phyloP scores from a whole-genome alignment of 2,329 filamentous ascomycete genomes.

The Fusarium cicatricum region DNA sequence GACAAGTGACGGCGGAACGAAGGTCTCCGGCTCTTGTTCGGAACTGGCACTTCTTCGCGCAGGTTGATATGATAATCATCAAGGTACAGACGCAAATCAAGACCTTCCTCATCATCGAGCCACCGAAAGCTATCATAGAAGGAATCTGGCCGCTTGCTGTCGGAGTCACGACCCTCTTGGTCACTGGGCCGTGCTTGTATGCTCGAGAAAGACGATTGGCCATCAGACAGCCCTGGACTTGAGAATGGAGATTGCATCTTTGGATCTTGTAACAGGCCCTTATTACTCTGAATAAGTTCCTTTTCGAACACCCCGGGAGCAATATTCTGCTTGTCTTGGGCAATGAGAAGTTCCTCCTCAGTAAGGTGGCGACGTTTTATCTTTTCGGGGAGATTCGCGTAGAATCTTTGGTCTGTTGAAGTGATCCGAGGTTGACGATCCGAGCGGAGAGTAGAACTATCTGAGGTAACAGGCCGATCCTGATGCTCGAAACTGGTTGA shows the following conservation, averaged over 20 bases:
- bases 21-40: slow-evolving; percentile 58
- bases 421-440: slow-evolving; percentile 48
- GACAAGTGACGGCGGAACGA: slow-evolving; percentile 78
- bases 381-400: slow-evolving; percentile 75
- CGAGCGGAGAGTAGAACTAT: slow-evolving; percentile 17
- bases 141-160: slow-evolving; percentile 55
- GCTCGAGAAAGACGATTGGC: slow-evolving; percentile 32
- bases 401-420: slow-evolving; percentile 71
- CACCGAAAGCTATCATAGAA: slow-evolving; percentile 75
- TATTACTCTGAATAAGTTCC: slow-evolving; percentile 28
- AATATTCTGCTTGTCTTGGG: slow-evolving; percentile 43
- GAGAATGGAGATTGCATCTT: slow-evolving; percentile 36
- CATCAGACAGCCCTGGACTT: slow-evolving; percentile 35
- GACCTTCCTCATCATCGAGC: slow-evolving; percentile 75
- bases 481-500: slow-evolving; percentile 26
- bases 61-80: slow-evolving; percentile 76
- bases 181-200: slow-evolving; percentile 39
- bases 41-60: slow-evolving; percentile 57
- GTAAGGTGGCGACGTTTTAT: slow-evolving; percentile 75
- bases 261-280: slow-evolving; percentile 36
- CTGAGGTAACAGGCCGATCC: slow-evolving; percentile 31
- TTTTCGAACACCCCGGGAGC: slow-evolving; percentile 49
- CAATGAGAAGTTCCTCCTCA: slow-evolving; percentile 73
- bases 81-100: slow-evolving; percentile 72
- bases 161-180: slow-evolving; percentile 22